Base-by-base conservation (phyloP, 192 early-diverging fungal species). In the Bifiguratus adelaidae region DNA sequence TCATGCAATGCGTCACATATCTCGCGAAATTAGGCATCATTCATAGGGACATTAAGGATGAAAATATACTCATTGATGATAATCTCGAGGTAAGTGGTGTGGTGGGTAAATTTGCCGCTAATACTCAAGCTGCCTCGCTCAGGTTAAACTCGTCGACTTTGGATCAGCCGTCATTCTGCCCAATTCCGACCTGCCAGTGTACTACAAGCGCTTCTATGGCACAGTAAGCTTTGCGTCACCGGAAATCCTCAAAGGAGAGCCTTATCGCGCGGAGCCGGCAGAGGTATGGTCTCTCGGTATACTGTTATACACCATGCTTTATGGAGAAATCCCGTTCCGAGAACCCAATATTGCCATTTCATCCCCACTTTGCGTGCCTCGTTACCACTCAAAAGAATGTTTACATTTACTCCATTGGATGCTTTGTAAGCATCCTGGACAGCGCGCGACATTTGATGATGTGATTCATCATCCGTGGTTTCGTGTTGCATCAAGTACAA, bases 281-380 rank as follows among this genome's bases (percentile, higher is more conserved):
- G 81, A 83, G 41, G 66, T 81, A 26, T 83, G 81, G 81, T 69
- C 72, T 3, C 35, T 83, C 9, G 81, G 81, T 11, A 59, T 80
- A 36, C 45, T 81, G 22, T 58, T 81, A 16, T 65, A 75, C 51
- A 62, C 52, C n/a, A 52, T 71, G 32, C 55, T 76, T 13, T 59
- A 56, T 25, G 72, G 72, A 19, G 70, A 73, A 43, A 52, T 62
- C 2, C 75, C 78, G 9, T 80, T 75, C 41, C n/a, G n/a, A n/a
- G n/a, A n/a, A n/a, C n/a, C n/a, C n/a, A n/a, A n/a, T n/a, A n/a
- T n/a, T n/a, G n/a, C n/a, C n/a, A 48, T 52, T 5, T 71, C 68
- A 18, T 74, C 72, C 2, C 19, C 55, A 16, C n/a, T n/a, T n/a
- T n/a, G n/a, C n/a, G n/a, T n/a, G n/a, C n/a, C n/a, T n/a, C n/a